Percentiles rank a stretch among this genome's conserved stretches.
phyloP scores from a whole-genome alignment of 2,329 filamentous ascomycete species.

The Aspergillus persii region DNA sequence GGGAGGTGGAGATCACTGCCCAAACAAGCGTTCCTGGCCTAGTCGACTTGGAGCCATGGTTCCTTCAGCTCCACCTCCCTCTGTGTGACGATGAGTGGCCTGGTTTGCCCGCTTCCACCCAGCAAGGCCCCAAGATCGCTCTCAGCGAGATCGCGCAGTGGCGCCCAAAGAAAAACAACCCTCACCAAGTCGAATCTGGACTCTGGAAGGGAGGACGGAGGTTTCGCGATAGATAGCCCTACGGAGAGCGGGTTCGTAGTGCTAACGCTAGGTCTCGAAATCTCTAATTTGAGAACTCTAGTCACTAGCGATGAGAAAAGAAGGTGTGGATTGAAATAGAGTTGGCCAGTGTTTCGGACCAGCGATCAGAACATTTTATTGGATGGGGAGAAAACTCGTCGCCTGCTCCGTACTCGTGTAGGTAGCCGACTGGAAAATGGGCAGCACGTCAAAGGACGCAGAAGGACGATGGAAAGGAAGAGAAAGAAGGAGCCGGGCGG shows the following conservation, averaged over 20 bases:
- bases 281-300: background rate
- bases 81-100: conserved; percentile 8
- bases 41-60: conserved; percentile 6
- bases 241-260: background rate
- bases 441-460: background rate
- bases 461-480: background rate
- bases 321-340: background rate
- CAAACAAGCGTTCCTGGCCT: conserved; percentile 4
- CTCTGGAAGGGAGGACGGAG: conserved; percentile 4
- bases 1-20: conserved; percentile 5
- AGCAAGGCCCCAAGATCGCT: conserved; percentile 1
- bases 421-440: background rate
- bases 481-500: background rate
- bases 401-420: background rate
- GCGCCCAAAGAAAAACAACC: background rate
- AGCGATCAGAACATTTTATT: background rate
- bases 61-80: conserved; percentile 8
- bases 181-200: background rate
- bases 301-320: background rate
- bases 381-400: background rate
- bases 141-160: background rate
- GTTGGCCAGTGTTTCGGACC: background rate
- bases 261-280: background rate
- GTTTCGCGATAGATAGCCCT: background rate
- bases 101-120: conserved; percentile 14